Evolutionary conservation across 2,329 filamentous ascomycete genomes (phyloP), one percentile per base, ranked within the genome.

Genomic region (Cadophora sp.): DNA sequence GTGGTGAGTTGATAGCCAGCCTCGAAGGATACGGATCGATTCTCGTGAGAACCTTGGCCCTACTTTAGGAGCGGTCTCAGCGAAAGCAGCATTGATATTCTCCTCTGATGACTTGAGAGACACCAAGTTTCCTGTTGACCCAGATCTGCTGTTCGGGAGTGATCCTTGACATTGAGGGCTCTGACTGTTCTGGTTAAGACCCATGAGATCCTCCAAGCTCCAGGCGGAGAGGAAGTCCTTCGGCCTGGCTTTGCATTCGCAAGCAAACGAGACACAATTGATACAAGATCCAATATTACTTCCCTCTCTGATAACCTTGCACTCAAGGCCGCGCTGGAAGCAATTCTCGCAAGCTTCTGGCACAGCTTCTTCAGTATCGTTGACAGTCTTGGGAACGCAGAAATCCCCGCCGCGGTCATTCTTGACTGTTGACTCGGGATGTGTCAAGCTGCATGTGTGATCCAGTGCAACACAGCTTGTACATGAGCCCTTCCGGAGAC

Each of bases 1-100:
- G 75, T 87, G 87, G 77, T 97, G 93, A 7, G 89, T 89, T 0
- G 90, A 87, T 37, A 97, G 85, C 94, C 94, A 97, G 73, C 90
- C 89, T 80, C 95, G 95, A 62, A 97, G 81, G 50, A 93, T 87
- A 73, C 91, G 91, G 70, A 96, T 87, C 0, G 93, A 92, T 73
- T 94, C 90, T 71, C 92, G 84, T 4, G 93, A 93, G 79, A 97
- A 94, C 16, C 93, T 87, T 62, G 91, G 88, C 64, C 89, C 91
- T 69, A 88, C 88, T 78, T 93, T 94, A 60, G 89, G 83, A 64
- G 77, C 59, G 3, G 40, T 64, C 22, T 74, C 74, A 22, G 53
- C 62, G 22, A 29, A 43, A 79, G 89, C 89, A 64, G 83, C 86
- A 4, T 84, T 85, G 46, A 87, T 85, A 84, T 83, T 89, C 85